Evolutionary conservation across 2,329 filamentous ascomycete genomes (phyloP).

Genomic region (Penicillium sp.): DNA sequence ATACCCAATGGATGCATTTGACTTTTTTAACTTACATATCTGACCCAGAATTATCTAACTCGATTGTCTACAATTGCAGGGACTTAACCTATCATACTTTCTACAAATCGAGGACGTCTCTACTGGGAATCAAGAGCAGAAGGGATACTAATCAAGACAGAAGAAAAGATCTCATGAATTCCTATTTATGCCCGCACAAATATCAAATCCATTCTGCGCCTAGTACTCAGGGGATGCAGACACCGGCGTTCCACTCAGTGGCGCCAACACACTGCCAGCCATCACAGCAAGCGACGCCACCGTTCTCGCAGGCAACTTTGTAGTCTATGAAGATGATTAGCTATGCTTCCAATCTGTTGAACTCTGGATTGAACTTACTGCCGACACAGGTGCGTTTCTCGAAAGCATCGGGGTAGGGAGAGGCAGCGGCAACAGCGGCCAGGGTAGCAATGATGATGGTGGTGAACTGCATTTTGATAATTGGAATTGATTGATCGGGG

Average conservation of each 20-base stretch:
- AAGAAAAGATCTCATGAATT: not conserved
- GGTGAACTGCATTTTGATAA: not conserved
- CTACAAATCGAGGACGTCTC: not conserved
- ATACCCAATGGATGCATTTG: conserved; percentile 25
- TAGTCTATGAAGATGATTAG: not conserved
- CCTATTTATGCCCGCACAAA: not conserved
- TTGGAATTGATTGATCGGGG: not conserved
- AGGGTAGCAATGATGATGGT: not conserved
- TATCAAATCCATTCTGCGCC: not conserved
- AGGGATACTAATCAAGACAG: not conserved
- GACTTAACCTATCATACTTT: too few relatives aligned
- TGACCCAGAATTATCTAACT: too few relatives aligned
- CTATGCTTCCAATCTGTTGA: not conserved
- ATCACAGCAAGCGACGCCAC: not conserved
- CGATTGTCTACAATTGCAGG: too few relatives aligned
- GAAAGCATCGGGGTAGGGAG: not conserved
- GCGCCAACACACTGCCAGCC: not conserved
- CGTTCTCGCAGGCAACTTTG: not conserved
- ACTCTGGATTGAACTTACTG: not conserved
- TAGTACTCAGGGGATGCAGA: not conserved
- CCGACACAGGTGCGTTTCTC: not conserved
- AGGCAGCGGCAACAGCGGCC: not conserved
- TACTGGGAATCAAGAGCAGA: not conserved
- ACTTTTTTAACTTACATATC: not conserved
- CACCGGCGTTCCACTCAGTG: not conserved